Evolutionary conservation across 176 grass and related monocot genomes (phyloP).

Genomic region (Avena atlantica): DNA sequence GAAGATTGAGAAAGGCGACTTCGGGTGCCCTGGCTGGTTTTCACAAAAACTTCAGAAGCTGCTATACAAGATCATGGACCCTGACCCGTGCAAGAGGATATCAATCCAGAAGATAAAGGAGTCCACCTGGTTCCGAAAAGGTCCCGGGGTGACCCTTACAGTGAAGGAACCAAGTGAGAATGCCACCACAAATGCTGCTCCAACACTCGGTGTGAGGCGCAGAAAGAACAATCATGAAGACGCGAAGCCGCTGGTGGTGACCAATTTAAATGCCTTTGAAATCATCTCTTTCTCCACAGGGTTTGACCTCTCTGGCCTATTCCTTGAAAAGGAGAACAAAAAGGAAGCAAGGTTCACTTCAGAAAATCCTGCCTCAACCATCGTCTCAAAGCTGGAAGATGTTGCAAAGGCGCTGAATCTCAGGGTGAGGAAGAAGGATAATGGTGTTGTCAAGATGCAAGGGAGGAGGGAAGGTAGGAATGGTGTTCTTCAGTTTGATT

Average conservation of each 20-base stretch:
- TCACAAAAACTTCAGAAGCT: slow-evolving; percentile 67
- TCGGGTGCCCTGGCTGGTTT: slow-evolving; percentile 74
- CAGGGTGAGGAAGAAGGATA: slow-evolving; percentile 73
- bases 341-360: slow-evolving; percentile 76
- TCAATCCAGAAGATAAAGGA: slow-evolving; percentile 76
- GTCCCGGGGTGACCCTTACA: slow-evolving; percentile 39
- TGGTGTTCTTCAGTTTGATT: slow-evolving; percentile 67
- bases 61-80: slow-evolving; percentile 69
- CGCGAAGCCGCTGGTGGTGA: slow-evolving; percentile 33
- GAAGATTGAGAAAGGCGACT: slow-evolving; percentile 65
- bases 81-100: slow-evolving; percentile 65
- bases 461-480: slow-evolving; percentile 66
- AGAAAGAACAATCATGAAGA: slow-evolving; percentile 41
- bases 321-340: slow-evolving; percentile 54
- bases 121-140: slow-evolving; percentile 81
- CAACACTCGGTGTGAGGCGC: slow-evolving; percentile 30
- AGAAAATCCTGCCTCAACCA: slow-evolving; percentile 53
- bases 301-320: slow-evolving; percentile 76
- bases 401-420: slow-evolving; percentile 67
- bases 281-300: slow-evolving; percentile 75
- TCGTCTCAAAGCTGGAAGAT: slow-evolving; percentile 66
- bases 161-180: slow-evolving; percentile 43
- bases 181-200: slow-evolving; percentile 4
- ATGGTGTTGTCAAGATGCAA: slow-evolving; percentile 71
- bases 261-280: slow-evolving; percentile 82